Base-by-base conservation (phyloP, 768 basidiomycete species). In the Rhizopogon vulgaris region DNA sequence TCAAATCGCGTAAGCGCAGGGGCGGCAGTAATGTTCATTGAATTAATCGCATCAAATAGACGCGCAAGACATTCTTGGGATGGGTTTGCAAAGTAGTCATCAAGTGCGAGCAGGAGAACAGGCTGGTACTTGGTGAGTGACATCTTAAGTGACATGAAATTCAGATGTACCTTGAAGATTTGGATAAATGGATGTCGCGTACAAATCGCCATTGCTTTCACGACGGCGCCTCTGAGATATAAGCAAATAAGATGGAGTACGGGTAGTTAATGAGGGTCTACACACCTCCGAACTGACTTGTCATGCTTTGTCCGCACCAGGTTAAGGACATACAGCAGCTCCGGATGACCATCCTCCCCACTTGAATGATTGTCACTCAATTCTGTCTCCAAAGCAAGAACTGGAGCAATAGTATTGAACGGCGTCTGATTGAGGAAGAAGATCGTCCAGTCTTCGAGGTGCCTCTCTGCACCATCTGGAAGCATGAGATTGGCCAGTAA, bases 351-450 rank as follows among this genome's bases (percentile, higher is more conserved):
- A 45, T 60, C 69, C n/a, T 64, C 51, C 51, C 56, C 51, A 58
- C 52, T 42, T 43, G 64, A 53, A 41, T 55, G 15, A n/a, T 63
- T 65, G 2, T 69, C 71, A 7, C 60, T 61, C 11, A 63, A 48
- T 24, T 71, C 69, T 1, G 78, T 81, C 59, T 87, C 87, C 56
- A 87, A 71, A 1, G 88, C 83, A 38, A 94, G 76, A 14, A 93
- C 80, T 6, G 92, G 88, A 1, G 85, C 80, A 57, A 95, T 90
- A 15, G 84, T 85, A 63, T 94, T 93, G 71, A 86, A 89, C 0
- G 85, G 77, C 0, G 90, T 92, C 70, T 97, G 96, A 65, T 97
- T 97, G 52, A 99, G 80, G 69, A 95, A 96, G 78, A 99, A 99
- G 40, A 97, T 84, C 5, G 96, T 98, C 94, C 94, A 98, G 69